Percentiles rank a stretch among this genome's conserved stretches.
phyloP scores from a whole-genome alignment of 1,139 yeast genomes.

The Yamadazyma pseudoaaseri region DNA sequence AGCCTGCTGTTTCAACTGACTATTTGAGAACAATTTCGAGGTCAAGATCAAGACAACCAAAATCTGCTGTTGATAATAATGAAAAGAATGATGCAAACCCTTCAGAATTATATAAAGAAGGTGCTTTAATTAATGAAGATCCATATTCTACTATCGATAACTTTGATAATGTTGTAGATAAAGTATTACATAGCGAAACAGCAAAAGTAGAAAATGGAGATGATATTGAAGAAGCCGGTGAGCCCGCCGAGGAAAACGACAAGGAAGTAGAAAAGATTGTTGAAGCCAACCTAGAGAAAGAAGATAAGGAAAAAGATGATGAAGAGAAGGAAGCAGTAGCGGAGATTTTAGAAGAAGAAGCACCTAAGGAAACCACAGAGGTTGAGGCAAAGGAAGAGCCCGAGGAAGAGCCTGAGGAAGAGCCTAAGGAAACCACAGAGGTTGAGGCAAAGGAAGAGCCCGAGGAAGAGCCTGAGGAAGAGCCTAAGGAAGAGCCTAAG shows the following conservation, averaged over 20 bases:
- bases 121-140: constrained; percentile 48
- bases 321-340: constrained; percentile 1
- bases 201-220: too few relatives aligned
- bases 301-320: constrained; percentile 1
- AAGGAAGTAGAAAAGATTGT: constrained; percentile 1
- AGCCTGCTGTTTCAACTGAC: constrained; percentile 40
- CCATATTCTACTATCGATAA: constrained; percentile 41
- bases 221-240: constrained; percentile 3
- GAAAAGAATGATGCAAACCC: constrained; percentile 47
- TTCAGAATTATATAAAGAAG: constrained; percentile 39
- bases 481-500: not conserved
- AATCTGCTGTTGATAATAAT: constrained; percentile 29
- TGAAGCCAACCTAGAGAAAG: not conserved
- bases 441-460: not conserved
- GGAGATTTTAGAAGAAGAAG: constrained; percentile 2
- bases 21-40: constrained; percentile 62
- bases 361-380: constrained; percentile 3
- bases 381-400: not conserved
- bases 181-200: constrained; percentile 25
- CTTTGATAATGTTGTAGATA: constrained; percentile 43
- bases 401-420: constrained; percentile 1
- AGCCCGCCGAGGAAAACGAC: constrained; percentile 1
- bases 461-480: constrained; percentile 1
- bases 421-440: constrained; percentile 1
- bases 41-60: constrained; percentile 53